Base-by-base conservation (phyloP, 352 stramenopile genomes). In the Globisporangium paddicum region DNA sequence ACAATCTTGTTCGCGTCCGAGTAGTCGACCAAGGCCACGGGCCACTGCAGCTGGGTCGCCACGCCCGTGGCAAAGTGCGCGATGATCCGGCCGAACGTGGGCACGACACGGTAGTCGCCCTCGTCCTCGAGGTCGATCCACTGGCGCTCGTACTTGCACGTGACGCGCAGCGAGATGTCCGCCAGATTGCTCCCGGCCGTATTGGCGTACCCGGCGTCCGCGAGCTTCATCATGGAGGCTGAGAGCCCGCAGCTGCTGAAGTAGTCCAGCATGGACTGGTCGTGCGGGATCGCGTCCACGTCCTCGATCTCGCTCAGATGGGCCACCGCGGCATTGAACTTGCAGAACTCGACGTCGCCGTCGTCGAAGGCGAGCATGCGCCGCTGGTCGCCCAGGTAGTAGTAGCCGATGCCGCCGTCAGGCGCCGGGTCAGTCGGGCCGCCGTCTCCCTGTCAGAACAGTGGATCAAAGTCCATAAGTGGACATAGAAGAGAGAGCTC, bases 381-480 rank as follows among this genome's bases (percentile, higher is more conserved):
- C 64, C 90, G 86, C 53, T 93, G 81, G 51, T 93, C 84, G 19
- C 84, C 84, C n/a, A 93, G 72, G 64, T 90, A 93, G 68, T 93
- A 93, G 52, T 93, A 93, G 14, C 84, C 84, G 46, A 92, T 83
- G 54, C 84, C 84, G 58, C 82, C 80, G 64, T 92, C 84, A 2
- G 78, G 81, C 40, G 84, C 73, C 37, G 78, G 72, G 19, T 88
- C 76, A 3, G 79, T 90, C 23, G 84, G 84, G 42, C 84, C 84
- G 52, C 84, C 84, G 48, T 93, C 84, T 7, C 81, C 84, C 84
- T 93, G 67, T 14, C 8, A 51, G 55, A 19, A 61, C 25, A 4
- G 40, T 19, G 7, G 47, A 44, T 37, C 10, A 14, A 32, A n/a
- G n/a, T n/a, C n/a, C n/a, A n/a, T n/a, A n/a, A n/a, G n/a, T n/a